Conservation (phyloP, 331 rosid genomes). For the Malus hybrid region DNA sequence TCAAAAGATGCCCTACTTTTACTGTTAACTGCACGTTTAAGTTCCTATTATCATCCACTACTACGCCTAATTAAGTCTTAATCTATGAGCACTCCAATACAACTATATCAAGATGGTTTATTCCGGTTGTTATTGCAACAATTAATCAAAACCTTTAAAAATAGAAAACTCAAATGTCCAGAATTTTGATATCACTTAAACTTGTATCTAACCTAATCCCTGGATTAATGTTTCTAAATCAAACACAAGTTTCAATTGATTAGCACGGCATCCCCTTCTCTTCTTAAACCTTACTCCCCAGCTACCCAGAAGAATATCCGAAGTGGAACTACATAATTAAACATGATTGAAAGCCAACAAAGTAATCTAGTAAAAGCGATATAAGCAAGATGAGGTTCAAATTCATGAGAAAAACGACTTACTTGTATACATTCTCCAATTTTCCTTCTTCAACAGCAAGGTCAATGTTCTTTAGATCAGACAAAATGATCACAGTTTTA, state of each 20-base stretch:
- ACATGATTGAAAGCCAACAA: not conserved
- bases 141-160: not conserved
- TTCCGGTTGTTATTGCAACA: not conserved
- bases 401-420: conserved; percentile 29
- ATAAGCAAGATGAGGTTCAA: not conserved
- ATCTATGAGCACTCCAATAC: not conserved
- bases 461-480: conserved; percentile 62
- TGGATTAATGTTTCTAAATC: not conserved
- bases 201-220: not conserved
- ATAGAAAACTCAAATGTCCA: not conserved
- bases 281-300: not conserved
- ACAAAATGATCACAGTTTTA: conserved; percentile 78
- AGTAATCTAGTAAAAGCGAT: not conserved
- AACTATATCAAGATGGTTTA: not conserved
- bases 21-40: not conserved
- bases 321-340: not conserved
- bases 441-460: conserved; percentile 82
- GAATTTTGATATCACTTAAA: not conserved
- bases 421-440: conserved; percentile 80
- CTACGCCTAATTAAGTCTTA: not conserved
- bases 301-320: not conserved
- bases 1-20: not conserved
- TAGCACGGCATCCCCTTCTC: not conserved
- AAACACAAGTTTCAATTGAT: not conserved
- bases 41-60: not conserved